Conservation (phyloP, 2,329 filamentous ascomycete species). For the Fusarium multiceps region DNA sequence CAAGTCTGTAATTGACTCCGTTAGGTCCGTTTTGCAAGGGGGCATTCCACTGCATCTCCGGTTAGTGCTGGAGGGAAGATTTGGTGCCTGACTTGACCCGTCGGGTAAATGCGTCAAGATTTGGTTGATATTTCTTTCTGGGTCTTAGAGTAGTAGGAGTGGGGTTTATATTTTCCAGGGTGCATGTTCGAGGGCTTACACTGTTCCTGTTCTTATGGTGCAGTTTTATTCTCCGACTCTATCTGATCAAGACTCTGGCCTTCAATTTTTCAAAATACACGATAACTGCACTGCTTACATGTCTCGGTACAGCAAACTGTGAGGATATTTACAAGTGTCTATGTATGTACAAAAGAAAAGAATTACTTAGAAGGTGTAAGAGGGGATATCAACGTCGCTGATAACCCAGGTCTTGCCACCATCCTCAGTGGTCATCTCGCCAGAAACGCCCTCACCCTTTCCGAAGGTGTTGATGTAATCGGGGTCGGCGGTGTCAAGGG, state of each 20-base stretch:
- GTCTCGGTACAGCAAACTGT: background rate
- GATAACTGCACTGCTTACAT: rapidly evolving
- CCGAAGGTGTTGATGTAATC: conserved; percentile 36
- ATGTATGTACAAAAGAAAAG: background rate
- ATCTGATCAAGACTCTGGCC: too few relatives aligned
- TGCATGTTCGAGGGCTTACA: rapidly evolving
- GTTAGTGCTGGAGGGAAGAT: background rate
- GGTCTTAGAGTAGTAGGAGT: rapidly evolving
- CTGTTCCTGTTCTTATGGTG: rapidly evolving
- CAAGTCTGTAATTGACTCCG: rapidly evolving
- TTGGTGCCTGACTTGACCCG: background rate
- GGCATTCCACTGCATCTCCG: background rate
- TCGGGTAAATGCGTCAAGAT: background rate
- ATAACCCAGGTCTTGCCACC: conserved; percentile 27
- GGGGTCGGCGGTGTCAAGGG: conserved; percentile 27
- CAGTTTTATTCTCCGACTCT: rapidly evolving
- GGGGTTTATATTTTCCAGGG: rapidly evolving
- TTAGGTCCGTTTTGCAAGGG: background rate
- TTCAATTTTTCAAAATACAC: background rate
- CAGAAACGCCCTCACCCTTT: conserved; percentile 28
- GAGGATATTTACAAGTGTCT: background rate
- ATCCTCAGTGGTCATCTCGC: conserved; percentile 14
- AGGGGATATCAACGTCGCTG: conserved; percentile 12
- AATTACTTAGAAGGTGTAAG: background rate
- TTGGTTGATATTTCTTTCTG: rapidly evolving